Evolutionary conservation across 2,329 filamentous ascomycete genomes (phyloP).

Genomic region (Coniella lustricola): DNA sequence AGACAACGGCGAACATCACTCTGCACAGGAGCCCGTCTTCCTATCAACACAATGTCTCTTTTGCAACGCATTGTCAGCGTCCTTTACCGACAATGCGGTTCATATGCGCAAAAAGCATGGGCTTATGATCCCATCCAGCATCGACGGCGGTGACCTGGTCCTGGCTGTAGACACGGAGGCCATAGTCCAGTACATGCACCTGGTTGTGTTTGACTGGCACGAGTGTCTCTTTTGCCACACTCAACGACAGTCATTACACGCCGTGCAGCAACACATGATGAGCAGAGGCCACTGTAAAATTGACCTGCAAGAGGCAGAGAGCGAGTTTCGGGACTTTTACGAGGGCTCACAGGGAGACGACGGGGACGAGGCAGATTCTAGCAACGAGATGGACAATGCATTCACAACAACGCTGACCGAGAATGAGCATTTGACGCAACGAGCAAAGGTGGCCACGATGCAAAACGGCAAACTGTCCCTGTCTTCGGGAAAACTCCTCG

Average conservation of each 20-base stretch:
- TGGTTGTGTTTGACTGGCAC: conserved; percentile 39
- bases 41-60: conserved; percentile 33
- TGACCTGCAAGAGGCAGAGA: conserved; percentile 27
- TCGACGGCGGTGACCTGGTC: conserved; percentile 15
- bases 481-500: conserved; percentile 28
- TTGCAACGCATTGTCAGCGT: conserved; percentile 26
- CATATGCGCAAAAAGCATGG: conserved; percentile 46
- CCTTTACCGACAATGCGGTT: conserved; percentile 30
- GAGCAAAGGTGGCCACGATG: background rate
- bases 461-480: conserved; percentile 20
- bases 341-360: conserved; percentile 19
- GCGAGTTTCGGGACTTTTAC: conserved; percentile 36
- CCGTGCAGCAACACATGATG: conserved; percentile 44
- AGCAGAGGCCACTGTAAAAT: conserved; percentile 40
- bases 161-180: conserved; percentile 40
- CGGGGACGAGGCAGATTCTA: background rate
- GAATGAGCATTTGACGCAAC: background rate
- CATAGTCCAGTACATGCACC: conserved; percentile 39
- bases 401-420: background rate
- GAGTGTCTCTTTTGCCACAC: conserved; percentile 46
- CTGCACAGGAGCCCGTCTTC: conserved; percentile 17
- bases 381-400: background rate
- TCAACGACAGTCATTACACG: conserved; percentile 33
- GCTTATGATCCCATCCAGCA: conserved; percentile 33
- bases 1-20: background rate